These are phyloP conservation scores for Mycena filopes DNA, from an alignment of 768 basidiomycete species.

Conservation along the genomic window DNA sequence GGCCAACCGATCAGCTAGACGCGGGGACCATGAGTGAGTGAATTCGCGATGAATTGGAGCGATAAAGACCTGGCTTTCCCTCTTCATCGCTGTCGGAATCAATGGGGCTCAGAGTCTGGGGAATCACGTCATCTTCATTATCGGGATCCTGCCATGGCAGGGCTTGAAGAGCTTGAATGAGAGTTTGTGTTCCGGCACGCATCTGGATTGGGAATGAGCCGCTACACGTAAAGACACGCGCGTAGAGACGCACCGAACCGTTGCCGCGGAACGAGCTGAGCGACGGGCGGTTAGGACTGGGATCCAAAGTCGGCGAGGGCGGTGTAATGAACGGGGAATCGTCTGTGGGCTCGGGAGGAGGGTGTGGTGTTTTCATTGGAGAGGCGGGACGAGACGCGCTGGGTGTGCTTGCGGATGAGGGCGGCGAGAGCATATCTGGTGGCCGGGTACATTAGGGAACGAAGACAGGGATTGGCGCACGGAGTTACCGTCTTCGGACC, in stretches of 20 bases:
- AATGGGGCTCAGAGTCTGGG: constrained; percentile 51
- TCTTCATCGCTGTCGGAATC: constrained; percentile 79
- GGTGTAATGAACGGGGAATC: constrained; percentile 80
- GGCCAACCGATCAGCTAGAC: constrained; percentile 62
- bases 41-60: not conserved
- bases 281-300: constrained; percentile 55
- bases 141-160: constrained; percentile 82
- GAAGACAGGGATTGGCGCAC: constrained; percentile 20
- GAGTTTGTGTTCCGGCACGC: constrained; percentile 87
- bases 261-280: constrained; percentile 69
- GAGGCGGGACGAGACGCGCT: constrained; percentile 48
- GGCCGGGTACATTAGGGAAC: constrained; percentile 22
- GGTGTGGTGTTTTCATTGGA: constrained; percentile 31
- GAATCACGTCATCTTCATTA: constrained; percentile 69
- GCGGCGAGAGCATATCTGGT: constrained; percentile 40
- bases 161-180: constrained; percentile 89
- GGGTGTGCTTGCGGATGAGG: constrained; percentile 42
- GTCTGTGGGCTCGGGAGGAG: constrained; percentile 44
- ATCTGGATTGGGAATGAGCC: constrained; percentile 59
- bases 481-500: constrained; percentile 45
- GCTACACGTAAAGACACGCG: constrained; percentile 22
- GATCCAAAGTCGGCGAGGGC: constrained; percentile 66
- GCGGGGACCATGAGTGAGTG: constrained; percentile 1
- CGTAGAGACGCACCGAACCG: constrained; percentile 67
- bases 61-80: constrained; percentile 45